Percentiles rank a stretch among this genome's conserved stretches.
These are phyloP conservation scores for Arctium minus DNA, from an alignment of 129 eudicot species.

Conservation along the genomic window DNA sequence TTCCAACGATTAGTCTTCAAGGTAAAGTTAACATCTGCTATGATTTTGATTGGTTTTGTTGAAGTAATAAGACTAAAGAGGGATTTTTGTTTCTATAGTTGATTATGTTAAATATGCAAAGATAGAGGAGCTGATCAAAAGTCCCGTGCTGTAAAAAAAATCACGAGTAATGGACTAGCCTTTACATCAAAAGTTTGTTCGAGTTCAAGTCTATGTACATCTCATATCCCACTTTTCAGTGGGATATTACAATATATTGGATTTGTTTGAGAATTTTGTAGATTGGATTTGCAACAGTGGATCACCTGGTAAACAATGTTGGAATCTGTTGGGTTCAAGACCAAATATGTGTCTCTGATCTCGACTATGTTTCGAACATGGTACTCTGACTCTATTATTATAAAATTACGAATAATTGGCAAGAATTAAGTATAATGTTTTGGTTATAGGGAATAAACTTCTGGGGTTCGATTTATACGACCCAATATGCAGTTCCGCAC, in stretches of 20 bases:
- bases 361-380: conserved; percentile 35
- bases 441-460: conserved; percentile 45
- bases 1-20: too few species aligned
- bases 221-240: too few species aligned
- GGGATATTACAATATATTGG: background rate
- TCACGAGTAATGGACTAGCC: too few species aligned
- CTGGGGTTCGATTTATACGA: conserved; percentile 54
- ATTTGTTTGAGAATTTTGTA: background rate
- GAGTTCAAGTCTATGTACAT: too few species aligned
- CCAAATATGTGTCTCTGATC: conserved; percentile 15
- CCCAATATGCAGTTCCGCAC: conserved; percentile 49
- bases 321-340: conserved; percentile 47
- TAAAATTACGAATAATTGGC: background rate
- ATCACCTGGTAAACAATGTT: conserved; percentile 66
- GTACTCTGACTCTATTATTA: conserved; percentile 3
- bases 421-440: background rate
- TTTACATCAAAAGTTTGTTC: too few species aligned
- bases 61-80: too few species aligned
- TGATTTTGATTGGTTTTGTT: too few species aligned
- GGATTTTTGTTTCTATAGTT: too few species aligned
- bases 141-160: too few species aligned
- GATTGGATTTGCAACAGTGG: conserved; percentile 38
- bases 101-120: too few species aligned
- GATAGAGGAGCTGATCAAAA: too few species aligned
- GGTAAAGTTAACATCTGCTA: too few species aligned